These are phyloP conservation scores for Penicillium cinerascens DNA, from an alignment of 495 filamentous ascomycete genomes.

Conservation along the genomic window DNA sequence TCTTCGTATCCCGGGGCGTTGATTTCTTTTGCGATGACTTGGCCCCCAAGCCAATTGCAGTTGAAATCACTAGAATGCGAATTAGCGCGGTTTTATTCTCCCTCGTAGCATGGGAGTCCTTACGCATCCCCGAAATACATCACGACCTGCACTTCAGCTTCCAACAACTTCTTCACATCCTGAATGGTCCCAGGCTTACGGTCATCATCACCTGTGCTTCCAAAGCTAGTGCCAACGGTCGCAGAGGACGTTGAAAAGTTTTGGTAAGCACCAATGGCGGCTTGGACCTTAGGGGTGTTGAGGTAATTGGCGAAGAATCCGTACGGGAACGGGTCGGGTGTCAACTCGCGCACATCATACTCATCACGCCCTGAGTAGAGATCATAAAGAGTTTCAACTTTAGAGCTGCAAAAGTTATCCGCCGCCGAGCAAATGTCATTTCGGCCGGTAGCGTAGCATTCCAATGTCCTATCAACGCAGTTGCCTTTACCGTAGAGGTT, in stretches of 20 bases:
- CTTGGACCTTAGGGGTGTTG: slow-evolving; percentile 52
- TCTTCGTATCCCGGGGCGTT: slow-evolving; percentile 41
- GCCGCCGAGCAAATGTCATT: slow-evolving; percentile 48
- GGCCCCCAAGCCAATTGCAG: slow-evolving; percentile 57
- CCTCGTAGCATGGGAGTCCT: not conserved
- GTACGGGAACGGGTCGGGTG: slow-evolving; percentile 59
- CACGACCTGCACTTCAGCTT: slow-evolving; percentile 48
- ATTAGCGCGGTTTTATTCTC: not conserved
- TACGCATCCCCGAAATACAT: slow-evolving; percentile 58
- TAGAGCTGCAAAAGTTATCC: slow-evolving; percentile 51
- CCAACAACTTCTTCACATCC: slow-evolving; percentile 47
- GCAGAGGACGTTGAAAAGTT: slow-evolving; percentile 51
- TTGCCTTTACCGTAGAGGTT: slow-evolving; percentile 59
- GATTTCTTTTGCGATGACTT: slow-evolving; percentile 48
- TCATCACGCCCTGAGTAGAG: slow-evolving; percentile 51
- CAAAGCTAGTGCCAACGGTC: slow-evolving; percentile 49
- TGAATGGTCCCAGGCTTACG: slow-evolving; percentile 49
- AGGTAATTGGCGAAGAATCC: slow-evolving; percentile 57
- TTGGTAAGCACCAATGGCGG: slow-evolving; percentile 55
- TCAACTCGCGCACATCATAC: slow-evolving; percentile 58
- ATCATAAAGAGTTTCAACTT: slow-evolving; percentile 54
- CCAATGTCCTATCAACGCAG: slow-evolving; percentile 52
- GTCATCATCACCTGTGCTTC: slow-evolving; percentile 55
- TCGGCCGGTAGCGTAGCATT: slow-evolving; percentile 43
- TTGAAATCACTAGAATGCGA: slow-evolving; percentile 48